Evolutionary conservation across 2,329 filamentous ascomycete species (phyloP).

Genomic region (Davidsoniella virescens): DNA sequence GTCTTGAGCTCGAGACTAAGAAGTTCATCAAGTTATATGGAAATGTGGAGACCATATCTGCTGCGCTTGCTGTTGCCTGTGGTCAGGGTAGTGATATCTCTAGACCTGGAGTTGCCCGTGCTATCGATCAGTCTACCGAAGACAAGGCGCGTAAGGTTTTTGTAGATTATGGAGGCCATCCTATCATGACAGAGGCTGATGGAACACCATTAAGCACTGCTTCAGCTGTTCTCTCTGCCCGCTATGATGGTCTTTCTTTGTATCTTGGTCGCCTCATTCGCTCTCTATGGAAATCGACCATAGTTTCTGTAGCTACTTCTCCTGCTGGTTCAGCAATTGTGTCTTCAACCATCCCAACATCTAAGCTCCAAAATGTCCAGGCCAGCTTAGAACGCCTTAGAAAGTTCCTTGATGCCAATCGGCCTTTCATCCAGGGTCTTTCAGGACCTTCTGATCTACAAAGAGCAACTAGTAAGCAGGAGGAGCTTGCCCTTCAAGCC

Average conservation of each 20-base stretch:
- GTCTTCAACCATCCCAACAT: constrained; percentile 45
- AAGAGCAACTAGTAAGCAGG: constrained; percentile 62
- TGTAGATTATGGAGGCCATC: constrained; percentile 81
- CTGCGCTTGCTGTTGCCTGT: constrained; percentile 85
- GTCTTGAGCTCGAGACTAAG: constrained; percentile 64
- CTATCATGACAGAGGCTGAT: constrained; percentile 61
- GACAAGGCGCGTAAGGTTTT: constrained; percentile 76
- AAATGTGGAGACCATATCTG: constrained; percentile 73
- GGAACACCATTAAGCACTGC: constrained; percentile 62
- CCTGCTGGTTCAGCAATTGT: constrained; percentile 47
- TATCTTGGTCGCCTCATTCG: constrained; percentile 82
- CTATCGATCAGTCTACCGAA: constrained; percentile 70
- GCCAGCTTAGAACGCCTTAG: constrained; percentile 63
- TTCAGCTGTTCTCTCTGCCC: constrained; percentile 69
- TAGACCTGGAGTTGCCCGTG: constrained; percentile 53
- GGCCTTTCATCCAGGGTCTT: constrained; percentile 79
- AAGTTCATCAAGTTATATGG: constrained; percentile 78
- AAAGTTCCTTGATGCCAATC: constrained; percentile 75
- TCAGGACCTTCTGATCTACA: constrained; percentile 80
- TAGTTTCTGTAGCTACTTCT: constrained; percentile 40
- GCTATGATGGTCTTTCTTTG: constrained; percentile 73
- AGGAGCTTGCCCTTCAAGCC: constrained; percentile 80
- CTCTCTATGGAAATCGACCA: constrained; percentile 68
- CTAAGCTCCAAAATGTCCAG: constrained; percentile 63
- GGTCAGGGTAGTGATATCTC: constrained; percentile 65